Conservation (phyloP, 495 filamentous ascomycete genomes). For the Penicillium longicatenatum region DNA sequence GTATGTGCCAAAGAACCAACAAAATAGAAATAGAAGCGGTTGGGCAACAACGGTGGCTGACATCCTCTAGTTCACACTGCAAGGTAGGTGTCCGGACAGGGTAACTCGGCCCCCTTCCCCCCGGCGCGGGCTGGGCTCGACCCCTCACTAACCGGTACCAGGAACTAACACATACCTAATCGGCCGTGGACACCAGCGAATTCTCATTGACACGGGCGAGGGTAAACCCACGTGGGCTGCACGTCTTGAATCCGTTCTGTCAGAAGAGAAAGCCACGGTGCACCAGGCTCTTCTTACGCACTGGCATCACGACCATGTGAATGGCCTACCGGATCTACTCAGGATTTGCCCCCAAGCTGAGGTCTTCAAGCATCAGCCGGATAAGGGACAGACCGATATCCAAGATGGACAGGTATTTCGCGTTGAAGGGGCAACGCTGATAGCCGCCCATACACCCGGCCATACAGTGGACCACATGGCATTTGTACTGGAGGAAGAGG, state of each 20-base stretch:
- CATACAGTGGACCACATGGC: slow-evolving; percentile 87
- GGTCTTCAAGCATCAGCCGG: slow-evolving; percentile 54
- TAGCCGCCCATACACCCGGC: slow-evolving; percentile 76
- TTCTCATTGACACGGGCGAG: slow-evolving; percentile 82
- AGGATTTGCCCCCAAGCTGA: slow-evolving; percentile 57
- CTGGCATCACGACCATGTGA: slow-evolving; percentile 85
- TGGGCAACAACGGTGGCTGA: slow-evolving; percentile 9
- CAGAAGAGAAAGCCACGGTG: slow-evolving; percentile 65
- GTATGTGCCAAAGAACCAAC: slow-evolving; percentile 33
- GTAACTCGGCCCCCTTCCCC: background rate
- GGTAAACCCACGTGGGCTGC: slow-evolving; percentile 62
- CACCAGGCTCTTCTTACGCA: slow-evolving; percentile 75
- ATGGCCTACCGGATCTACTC: slow-evolving; percentile 69
- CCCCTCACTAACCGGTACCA: slow-evolving; percentile 9
- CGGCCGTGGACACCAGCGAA: slow-evolving; percentile 64
- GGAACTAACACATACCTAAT: slow-evolving; percentile 89
- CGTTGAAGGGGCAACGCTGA: slow-evolving; percentile 75
- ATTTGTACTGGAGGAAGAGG: slow-evolving; percentile 68
- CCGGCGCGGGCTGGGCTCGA: background rate
- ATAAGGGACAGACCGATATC: slow-evolving; percentile 49
- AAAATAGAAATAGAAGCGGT: background rate
- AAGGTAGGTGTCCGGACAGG: slow-evolving; percentile 38
- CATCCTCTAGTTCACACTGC: slow-evolving; percentile 49
- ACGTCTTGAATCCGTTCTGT: slow-evolving; percentile 61
- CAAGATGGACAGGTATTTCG: slow-evolving; percentile 70